Base-by-base conservation (phyloP, 768 basidiomycete species). In the Harrya chromipes region DNA sequence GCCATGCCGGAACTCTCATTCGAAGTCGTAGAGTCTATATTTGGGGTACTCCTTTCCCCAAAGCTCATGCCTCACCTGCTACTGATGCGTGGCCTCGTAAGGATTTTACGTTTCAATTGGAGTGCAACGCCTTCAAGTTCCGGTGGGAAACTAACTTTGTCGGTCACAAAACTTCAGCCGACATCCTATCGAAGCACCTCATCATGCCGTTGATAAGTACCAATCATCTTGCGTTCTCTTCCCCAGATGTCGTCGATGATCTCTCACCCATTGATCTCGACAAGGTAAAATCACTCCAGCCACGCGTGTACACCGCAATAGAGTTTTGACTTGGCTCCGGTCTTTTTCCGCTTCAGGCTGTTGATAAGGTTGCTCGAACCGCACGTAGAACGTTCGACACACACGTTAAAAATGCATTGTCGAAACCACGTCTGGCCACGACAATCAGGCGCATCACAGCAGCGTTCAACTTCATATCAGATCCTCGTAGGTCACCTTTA, bases 101-200 rank as follows among this genome's bases (percentile, higher is more conserved):
- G 88, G 88, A 91, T 63, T 59, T 86, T 21, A 78, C 85, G 4
- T 75, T 88, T 49, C 74, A 78, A 57, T 55, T 90, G 29, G 78
- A 80, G 58, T 79, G 74, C 52, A 75, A 77, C 20, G 63, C 69
- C 9, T 85, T 87, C 68, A 82, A 80, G 72, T 91, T 87, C 87
- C 75, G 78, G 70, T 91, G 89, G 89, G 86, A 90, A 66, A 77
- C 83, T 14, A 79, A 75, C 64, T 78, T 76, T 55, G 62, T 86
- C 33, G 85, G 87, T 8, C 72, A 81, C 63, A 83, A 74, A 64
- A 58, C 67, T 27, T 85, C 87, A 31, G 81, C 89, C 50, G 84
- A 87, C 43, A 72, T 89, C 47, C 74, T 91, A 44, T 90, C 89
- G 52, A 84, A 77, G 55, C 89, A 91, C 58, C 79, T 90, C 55